Evolutionary conservation across 129 eudicot genomes (phyloP), one percentile per base, ranked within the genome.

Genomic region (Cynara cardunculus): DNA sequence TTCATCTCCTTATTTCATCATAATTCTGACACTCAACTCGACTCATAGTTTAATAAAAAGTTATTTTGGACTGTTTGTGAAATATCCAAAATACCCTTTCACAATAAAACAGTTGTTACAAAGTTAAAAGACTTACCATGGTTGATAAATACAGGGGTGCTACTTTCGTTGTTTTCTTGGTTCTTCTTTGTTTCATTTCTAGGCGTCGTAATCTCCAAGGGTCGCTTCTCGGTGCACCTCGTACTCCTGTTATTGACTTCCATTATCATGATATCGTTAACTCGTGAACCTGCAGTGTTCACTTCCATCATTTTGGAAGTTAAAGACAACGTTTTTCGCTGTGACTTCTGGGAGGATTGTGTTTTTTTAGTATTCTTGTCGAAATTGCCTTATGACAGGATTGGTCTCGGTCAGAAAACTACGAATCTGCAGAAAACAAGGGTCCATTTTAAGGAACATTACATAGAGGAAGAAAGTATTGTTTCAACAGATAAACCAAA

Each of bases 251-350:
- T 83, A 56, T 78, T 65, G 76, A 81, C 87, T 87, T 89, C 93
- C 93, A 81, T 89, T 49, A 73, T 79, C 46, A 75, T 79, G 32
- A 68, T 81, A 75, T 69, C 31, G 78, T 66, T 81, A 7, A 78
- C 79, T 73, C 75, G 84, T 64, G 74, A 73, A 69, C 65, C 85
- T 81, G 75, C 80, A 61, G 74, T 78, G 35, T 80, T 74, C 26
- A 80, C 81, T 85, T 91, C 88, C 96, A 85, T 91, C 86, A 78
- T 79, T 19, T 69, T 73, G 49, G 25, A 75, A 85, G 62, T 49
- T 41, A 22, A 30, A 59, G 88, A 81, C 18, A 86, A 84, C 73
- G 69, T 81, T 86, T 77, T 83, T 82, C 46, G 25, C 65, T 46
- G 62, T 37, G 59, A 49, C 80, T 81, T 74, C 53, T 41, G 1